Conservation (phyloP, 192 early-diverging fungal genomes). For the Backusella australiensis region DNA sequence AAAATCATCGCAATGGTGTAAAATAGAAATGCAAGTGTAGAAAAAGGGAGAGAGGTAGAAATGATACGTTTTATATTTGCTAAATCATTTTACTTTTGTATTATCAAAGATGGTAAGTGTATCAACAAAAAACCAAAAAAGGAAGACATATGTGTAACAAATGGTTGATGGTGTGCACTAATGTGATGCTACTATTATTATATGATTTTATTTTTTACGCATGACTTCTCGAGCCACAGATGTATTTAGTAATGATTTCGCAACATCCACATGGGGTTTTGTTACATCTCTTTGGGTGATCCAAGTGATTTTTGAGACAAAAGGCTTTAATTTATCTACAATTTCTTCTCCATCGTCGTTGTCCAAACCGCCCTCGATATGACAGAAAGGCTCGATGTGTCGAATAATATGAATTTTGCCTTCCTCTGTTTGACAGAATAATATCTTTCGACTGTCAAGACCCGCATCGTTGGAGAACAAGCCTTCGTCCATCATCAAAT, state of each 20-base stretch:
- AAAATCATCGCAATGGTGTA: background rate
- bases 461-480: background rate
- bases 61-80: background rate
- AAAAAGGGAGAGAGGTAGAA: background rate
- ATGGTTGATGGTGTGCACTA: background rate
- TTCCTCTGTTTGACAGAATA: constrained; percentile 67
- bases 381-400: constrained; percentile 61
- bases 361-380: constrained; percentile 60
- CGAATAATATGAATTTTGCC: constrained; percentile 70
- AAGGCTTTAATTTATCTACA: constrained; percentile 25
- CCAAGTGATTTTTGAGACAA: constrained; percentile 36
- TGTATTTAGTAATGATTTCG: constrained; percentile 24
- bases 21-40: background rate
- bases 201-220: background rate
- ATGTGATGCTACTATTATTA: background rate
- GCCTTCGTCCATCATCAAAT: constrained; percentile 39
- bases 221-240: constrained; percentile 23
- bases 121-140: constrained; percentile 10
- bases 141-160: background rate
- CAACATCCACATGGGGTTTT: constrained; percentile 26
- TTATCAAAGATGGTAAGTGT: background rate
- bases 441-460: constrained; percentile 61
- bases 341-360: constrained; percentile 37
- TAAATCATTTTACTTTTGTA: background rate
- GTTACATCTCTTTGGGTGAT: constrained; percentile 27